Conservation (phyloP, 2,329 filamentous ascomycete genomes). For the Alternaria brassicae region DNA sequence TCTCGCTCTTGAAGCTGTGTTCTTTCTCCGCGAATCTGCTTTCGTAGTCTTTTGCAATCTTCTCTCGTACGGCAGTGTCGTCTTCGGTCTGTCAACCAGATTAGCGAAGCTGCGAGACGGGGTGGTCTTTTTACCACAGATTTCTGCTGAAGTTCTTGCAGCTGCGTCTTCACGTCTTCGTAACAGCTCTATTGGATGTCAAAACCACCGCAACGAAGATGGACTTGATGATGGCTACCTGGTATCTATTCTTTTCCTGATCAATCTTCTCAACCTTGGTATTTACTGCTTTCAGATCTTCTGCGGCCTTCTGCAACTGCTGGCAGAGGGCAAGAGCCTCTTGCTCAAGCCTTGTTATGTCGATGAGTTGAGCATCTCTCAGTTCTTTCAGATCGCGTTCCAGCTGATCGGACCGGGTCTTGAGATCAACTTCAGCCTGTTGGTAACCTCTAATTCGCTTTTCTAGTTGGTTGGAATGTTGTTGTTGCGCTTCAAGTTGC, state of each 20-base stretch:
- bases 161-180: background rate
- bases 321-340: conserved; percentile 17
- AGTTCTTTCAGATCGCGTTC: conserved; percentile 24
- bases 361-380: conserved; percentile 2
- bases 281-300: conserved; percentile 18
- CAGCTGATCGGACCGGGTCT: conserved; percentile 12
- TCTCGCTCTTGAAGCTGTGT: conserved; percentile 17
- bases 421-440: conserved; percentile 22
- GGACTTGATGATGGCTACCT: conserved; percentile 4
- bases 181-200: conserved; percentile 1
- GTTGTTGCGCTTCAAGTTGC: conserved; percentile 25
- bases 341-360: conserved; percentile 12
- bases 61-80: background rate
- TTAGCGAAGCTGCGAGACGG: background rate
- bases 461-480: conserved; percentile 21
- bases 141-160: background rate
- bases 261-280: conserved; percentile 9
- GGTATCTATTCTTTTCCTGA: conserved; percentile 2
- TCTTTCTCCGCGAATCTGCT: conserved; percentile 22
- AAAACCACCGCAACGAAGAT: background rate
- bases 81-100: background rate
- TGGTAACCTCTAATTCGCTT: conserved; percentile 12
- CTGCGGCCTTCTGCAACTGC: conserved; percentile 17
- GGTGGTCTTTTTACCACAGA: conserved; percentile 5
- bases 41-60: conserved; percentile 14